Conservation (phyloP, 2,329 filamentous ascomycete genomes). For the Massarina eburnea region DNA sequence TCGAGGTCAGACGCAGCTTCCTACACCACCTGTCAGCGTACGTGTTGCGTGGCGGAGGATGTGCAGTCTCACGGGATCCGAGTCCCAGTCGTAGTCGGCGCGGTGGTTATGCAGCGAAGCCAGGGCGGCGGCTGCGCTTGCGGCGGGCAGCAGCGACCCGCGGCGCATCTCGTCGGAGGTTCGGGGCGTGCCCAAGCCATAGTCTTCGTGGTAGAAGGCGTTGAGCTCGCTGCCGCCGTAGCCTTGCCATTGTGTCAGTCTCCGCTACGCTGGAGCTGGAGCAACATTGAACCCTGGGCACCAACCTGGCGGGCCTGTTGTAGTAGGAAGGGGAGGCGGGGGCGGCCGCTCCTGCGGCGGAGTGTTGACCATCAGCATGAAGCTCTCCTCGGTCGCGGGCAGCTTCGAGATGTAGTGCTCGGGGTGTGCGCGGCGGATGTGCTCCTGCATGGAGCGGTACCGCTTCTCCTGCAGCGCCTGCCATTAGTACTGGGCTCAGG, state of each 20-base stretch:
- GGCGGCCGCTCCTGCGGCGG: constrained; percentile 73
- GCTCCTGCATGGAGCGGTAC: constrained; percentile 99
- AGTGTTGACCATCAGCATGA: constrained; percentile 92
- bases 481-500: constrained; percentile 14
- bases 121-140: constrained; percentile 80
- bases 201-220: constrained; percentile 67
- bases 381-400: constrained; percentile 96
- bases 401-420: constrained; percentile 98
- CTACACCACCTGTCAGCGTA: too few species aligned
- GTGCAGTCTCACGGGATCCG: constrained; percentile 34
- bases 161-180: constrained; percentile 69
- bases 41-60: too few species aligned
- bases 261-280: constrained; percentile 35
- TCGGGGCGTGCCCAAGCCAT: constrained; percentile 67
- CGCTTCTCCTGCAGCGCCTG: constrained; percentile 72
- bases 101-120: constrained; percentile 83
- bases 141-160: constrained; percentile 65
- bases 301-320: constrained; percentile 38
- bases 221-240: constrained; percentile 61
- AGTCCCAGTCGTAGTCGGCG: constrained; percentile 59
- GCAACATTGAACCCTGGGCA: constrained; percentile 27
- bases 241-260: constrained; percentile 41
- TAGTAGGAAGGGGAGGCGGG: constrained; percentile 48
- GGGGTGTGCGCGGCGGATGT: constrained; percentile 94
- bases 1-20: constrained; percentile 43